These are phyloP conservation scores for Syzygium syzygioides DNA, from an alignment of 441 rosid genomes.

Conservation along the genomic window DNA sequence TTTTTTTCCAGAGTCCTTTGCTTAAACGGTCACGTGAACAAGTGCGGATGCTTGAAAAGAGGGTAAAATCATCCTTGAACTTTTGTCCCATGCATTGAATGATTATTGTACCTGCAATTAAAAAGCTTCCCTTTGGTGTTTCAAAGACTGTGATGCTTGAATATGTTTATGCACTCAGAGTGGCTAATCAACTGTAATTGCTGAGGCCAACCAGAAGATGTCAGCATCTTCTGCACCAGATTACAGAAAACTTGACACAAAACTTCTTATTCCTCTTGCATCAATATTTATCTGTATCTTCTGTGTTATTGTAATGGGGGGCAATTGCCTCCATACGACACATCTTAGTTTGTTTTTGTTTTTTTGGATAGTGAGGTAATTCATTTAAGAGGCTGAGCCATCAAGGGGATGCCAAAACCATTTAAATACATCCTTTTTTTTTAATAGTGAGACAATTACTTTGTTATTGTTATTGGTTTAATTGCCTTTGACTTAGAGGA, in stretches of 20 bases:
- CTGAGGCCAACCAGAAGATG: not conserved
- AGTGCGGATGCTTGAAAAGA: constrained; percentile 58
- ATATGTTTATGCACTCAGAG: not conserved
- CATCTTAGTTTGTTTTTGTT: not conserved
- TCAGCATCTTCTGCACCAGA: not conserved
- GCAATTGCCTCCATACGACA: not conserved
- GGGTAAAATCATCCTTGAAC: constrained; percentile 32
- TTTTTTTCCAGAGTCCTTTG: constrained; percentile 57
- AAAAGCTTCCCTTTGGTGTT: not conserved
- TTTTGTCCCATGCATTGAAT: not conserved
- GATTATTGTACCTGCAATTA: not conserved
- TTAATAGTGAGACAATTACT: not conserved
- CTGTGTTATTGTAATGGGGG: not conserved
- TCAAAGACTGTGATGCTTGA: not conserved
- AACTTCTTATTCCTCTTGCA: not conserved
- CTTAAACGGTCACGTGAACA: constrained; percentile 62
- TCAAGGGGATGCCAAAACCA: not conserved
- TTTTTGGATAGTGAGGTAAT: not conserved
- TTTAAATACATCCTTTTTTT: not conserved
- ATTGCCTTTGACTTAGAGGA: not conserved
- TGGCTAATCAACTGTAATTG: not conserved
- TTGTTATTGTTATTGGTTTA: not conserved
- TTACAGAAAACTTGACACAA: not conserved
- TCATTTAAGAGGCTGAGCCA: not conserved
- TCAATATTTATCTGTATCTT: not conserved